A percentile compares a stretch with the other conserved stretches of the same genome.
phyloP scores from a whole-genome alignment of 495 filamentous ascomycete genomes.

The Margaritispora aquatica region DNA sequence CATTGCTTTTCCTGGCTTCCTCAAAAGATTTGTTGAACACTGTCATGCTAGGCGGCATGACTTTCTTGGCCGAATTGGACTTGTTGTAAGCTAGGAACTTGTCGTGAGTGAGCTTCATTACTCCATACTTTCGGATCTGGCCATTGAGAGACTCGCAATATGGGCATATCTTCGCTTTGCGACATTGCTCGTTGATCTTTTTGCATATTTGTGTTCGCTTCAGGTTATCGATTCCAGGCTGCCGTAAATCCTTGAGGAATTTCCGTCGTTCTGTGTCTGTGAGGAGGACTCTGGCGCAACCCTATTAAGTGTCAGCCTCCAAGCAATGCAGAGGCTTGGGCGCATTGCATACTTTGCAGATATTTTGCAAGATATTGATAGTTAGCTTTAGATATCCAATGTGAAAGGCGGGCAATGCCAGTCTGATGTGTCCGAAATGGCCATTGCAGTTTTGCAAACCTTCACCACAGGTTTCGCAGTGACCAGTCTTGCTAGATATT shows the following conservation, averaged over 20 bases:
- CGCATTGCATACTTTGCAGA: conserved; percentile 63
- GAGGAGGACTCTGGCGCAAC: conserved; percentile 71
- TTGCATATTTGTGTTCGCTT: conserved; percentile 73
- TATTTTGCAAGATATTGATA: conserved; percentile 80
- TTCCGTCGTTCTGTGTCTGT: conserved; percentile 64
- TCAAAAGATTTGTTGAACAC: conserved; percentile 78
- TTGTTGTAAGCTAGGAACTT: conserved; percentile 81
- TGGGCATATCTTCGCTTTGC: conserved; percentile 72
- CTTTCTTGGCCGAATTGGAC: conserved; percentile 79
- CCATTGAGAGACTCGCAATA: conserved; percentile 78
- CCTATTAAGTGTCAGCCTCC: conserved; percentile 27
- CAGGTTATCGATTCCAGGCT: conserved; percentile 80
- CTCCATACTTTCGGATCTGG: conserved; percentile 77
- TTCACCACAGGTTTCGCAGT: conserved; percentile 77
- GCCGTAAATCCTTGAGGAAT: conserved; percentile 71
- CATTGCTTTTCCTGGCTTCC: conserved; percentile 62
- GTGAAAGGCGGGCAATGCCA: conserved; percentile 88
- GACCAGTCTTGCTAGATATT: conserved; percentile 67
- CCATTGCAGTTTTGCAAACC: conserved; percentile 77
- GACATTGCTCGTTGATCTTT: conserved; percentile 79
- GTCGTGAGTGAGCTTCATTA: conserved; percentile 90
- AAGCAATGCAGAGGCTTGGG: not conserved
- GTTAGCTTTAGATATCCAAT: conserved; percentile 92
- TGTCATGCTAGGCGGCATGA: conserved; percentile 68
- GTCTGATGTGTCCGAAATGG: conserved; percentile 87